phyloP scores from a whole-genome alignment of 345 rosid genomes.

The Citrus hindsii region DNA sequence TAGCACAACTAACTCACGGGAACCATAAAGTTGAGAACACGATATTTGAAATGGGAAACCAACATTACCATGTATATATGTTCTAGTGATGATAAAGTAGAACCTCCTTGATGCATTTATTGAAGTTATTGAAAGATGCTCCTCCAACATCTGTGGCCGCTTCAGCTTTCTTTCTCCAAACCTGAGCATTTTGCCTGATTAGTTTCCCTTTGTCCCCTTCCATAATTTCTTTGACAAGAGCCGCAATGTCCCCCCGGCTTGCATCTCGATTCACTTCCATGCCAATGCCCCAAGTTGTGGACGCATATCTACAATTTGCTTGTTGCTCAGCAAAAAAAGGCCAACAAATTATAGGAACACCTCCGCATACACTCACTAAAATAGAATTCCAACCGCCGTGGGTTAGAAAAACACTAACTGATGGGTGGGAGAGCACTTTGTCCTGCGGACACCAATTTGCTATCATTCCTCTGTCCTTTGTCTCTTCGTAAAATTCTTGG shows the following conservation, averaged over 20 bases:
- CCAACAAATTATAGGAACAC: conserved; percentile 27
- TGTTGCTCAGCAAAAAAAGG: conserved; percentile 30
- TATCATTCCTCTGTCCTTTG: conserved; percentile 13
- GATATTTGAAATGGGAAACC: no score
- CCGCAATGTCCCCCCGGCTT: conserved; percentile 15
- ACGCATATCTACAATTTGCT: conserved; percentile 24
- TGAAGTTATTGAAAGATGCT: conserved; percentile 13
- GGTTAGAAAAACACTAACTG: conserved; percentile 16
- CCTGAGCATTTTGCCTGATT: conserved; percentile 13
- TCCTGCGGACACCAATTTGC: conserved; percentile 26
- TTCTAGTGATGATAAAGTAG: no score
- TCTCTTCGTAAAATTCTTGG: conserved; percentile 17
- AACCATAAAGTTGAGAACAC: no score
- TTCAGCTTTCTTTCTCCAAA: conserved; percentile 10
- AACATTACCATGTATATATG: no score
- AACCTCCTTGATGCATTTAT: background rate
- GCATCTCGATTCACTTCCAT: conserved; percentile 22
- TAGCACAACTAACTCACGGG: no score
- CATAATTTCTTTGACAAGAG: conserved; percentile 12
- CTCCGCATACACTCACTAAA: conserved; percentile 6
- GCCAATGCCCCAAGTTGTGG: conserved; percentile 24
- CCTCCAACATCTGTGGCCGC: conserved; percentile 15
- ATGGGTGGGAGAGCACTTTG: conserved; percentile 22
- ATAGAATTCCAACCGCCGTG: conserved; percentile 34
- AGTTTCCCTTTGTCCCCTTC: background rate